Evolutionary conservation across 2,329 filamentous ascomycete genomes (phyloP).

Genomic region (Lasiodiplodia theobromae): DNA sequence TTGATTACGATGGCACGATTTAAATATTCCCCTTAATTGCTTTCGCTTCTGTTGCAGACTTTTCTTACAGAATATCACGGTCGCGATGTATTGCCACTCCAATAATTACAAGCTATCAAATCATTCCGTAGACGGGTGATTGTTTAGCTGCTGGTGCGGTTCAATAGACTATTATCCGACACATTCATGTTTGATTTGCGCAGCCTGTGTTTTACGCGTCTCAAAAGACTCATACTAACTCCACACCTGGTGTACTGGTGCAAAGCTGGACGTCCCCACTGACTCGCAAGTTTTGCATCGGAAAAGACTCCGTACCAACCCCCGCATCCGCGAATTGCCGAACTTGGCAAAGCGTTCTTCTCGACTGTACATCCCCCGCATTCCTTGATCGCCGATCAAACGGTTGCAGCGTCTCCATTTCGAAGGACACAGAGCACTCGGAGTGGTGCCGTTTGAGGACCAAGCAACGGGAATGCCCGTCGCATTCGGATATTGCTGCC

Average conservation of each 20-base stretch:
- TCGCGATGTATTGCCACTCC: background rate
- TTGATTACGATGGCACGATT: conserved; percentile 6
- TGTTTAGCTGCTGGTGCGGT: background rate
- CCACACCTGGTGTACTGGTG: background rate
- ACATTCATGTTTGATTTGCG: background rate
- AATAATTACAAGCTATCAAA: background rate
- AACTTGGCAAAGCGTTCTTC: background rate
- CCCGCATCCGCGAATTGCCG: background rate
- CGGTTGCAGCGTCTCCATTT: background rate
- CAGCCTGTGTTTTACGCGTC: background rate
- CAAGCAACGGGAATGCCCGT: background rate
- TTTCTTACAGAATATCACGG: background rate
- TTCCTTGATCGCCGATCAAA: conserved; percentile 13
- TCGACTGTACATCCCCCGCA: conserved; percentile 13
- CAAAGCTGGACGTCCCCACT: background rate
- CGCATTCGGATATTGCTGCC: background rate
- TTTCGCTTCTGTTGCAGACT: conserved; percentile 6
- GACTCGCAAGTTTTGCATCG: conserved; percentile 12
- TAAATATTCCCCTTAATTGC: conserved; percentile 10
- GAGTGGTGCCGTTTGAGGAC: background rate
- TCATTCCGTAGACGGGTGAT: background rate
- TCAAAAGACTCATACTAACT: background rate
- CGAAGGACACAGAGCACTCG: background rate
- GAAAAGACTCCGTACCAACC: conserved; percentile 11
- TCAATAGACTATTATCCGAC: background rate